Evolutionary conservation across 169 alveolate species (phyloP).

Genomic region (Eimeria sp.): DNA sequence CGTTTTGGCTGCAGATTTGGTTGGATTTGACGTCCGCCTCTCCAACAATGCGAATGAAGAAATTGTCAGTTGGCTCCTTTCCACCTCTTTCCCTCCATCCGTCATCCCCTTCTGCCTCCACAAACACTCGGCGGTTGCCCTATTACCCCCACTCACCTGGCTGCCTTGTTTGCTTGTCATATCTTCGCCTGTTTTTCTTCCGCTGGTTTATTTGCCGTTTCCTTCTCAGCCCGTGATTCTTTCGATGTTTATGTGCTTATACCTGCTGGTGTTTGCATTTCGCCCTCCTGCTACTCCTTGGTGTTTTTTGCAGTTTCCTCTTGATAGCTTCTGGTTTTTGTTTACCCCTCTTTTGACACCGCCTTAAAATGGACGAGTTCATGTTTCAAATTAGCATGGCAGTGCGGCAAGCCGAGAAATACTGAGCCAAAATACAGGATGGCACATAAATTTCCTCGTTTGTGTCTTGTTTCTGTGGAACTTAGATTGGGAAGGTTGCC

Average conservation of each 20-base stretch:
- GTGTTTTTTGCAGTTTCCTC: too few species aligned
- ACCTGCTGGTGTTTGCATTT: too few species aligned
- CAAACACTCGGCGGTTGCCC: neutral
- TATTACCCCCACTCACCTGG: neutral
- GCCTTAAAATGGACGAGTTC: neutral
- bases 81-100: neutral
- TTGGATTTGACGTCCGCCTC: neutral
- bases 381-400: neutral
- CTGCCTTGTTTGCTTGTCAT: neutral
- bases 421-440: neutral
- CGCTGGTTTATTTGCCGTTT: neutral
- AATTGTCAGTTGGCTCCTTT: neutral
- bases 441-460: neutral
- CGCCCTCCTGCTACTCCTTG: too few species aligned
- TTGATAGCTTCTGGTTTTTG: neutral
- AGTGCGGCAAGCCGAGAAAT: neutral
- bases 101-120: neutral
- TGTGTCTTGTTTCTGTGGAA: neutral
- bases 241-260: neutral
- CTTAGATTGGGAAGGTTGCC: neutral
- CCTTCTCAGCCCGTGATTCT: neutral
- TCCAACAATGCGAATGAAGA: neutral
- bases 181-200: neutral
- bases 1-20: slow-evolving; percentile 26
- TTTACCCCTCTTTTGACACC: neutral